Evolutionary conservation across 1,284 basidiomycete genomes (phyloP).

Genomic region (Caloboletus inedulis): DNA sequence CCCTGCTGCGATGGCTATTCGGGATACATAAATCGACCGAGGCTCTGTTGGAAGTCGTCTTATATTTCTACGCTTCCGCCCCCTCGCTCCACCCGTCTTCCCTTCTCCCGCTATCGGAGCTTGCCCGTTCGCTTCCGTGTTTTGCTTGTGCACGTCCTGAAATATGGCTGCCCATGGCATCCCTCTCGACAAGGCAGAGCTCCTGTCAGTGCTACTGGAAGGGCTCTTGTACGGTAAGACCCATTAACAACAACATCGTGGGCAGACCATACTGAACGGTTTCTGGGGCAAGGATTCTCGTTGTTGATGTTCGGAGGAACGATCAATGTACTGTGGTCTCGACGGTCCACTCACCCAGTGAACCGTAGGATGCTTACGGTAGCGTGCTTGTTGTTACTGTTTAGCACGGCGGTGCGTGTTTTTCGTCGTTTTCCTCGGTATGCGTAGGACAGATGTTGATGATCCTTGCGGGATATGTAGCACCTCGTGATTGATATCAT

Average conservation of each 20-base stretch:
- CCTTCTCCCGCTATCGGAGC: not conserved
- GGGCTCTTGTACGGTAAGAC: not conserved
- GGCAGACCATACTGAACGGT: not conserved
- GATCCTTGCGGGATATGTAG: not conserved
- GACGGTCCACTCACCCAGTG: not conserved
- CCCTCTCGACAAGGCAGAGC: not conserved
- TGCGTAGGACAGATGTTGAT: not conserved
- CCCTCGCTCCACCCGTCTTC: too few species aligned
- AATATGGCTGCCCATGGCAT: not conserved
- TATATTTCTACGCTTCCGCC: not conserved
- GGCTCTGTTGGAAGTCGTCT: not conserved
- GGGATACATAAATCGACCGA: not conserved
- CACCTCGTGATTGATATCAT: not conserved
- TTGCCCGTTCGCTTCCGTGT: not conserved
- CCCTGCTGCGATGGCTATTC: not conserved
- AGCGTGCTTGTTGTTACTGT: constrained; percentile 1
- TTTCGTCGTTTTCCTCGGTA: not conserved
- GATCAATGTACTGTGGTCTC: not conserved
- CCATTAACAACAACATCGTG: not conserved
- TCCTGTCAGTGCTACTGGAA: not conserved
- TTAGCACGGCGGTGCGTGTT: constrained; percentile 8
- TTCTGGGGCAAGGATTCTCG: constrained; percentile 3
- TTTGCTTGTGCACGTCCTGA: not conserved
- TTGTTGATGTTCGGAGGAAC: constrained; percentile 3
- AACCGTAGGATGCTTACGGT: constrained; percentile 1